Percentiles rank a stretch among this genome's conserved stretches.
These are phyloP conservation scores for Cochliopodium minus DNA, from an alignment of 208 protist species.

Conservation along the genomic window DNA sequence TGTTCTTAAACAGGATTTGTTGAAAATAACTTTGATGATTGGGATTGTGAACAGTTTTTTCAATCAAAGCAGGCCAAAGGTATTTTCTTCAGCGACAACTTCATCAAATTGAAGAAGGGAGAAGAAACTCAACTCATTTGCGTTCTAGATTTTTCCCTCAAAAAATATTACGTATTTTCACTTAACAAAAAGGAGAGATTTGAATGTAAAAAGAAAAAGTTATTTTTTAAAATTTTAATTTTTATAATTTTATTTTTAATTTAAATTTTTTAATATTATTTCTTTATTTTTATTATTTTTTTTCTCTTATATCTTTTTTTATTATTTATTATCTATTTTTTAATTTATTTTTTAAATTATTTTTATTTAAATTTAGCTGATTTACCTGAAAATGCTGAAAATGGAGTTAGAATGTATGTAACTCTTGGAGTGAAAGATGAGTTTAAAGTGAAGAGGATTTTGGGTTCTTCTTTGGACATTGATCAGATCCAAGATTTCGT, in stretches of 20 bases:
- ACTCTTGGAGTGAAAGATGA: too few species aligned
- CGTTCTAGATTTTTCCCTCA: neutral
- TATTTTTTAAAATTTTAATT: conserved; percentile 6
- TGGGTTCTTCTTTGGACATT: too few species aligned
- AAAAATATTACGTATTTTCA: conserved; percentile 1
- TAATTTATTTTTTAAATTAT: neutral
- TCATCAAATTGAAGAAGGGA: neutral
- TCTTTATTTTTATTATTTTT: conserved; percentile 3
- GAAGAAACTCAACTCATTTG: neutral
- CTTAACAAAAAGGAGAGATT: neutral
- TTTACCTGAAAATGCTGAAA: too few species aligned
- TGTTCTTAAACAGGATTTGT: neutral
- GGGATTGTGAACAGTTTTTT: neutral
- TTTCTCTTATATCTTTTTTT: neutral
- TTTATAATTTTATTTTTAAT: conserved; percentile 4
- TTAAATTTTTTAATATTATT: conserved; percentile 5
- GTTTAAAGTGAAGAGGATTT: too few species aligned
- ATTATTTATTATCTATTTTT: conserved; percentile 4
- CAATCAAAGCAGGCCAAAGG: too few species aligned
- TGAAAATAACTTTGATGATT: neutral
- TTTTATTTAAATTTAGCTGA: too few species aligned
- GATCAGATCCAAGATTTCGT: too few species aligned
- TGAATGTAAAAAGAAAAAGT: neutral
- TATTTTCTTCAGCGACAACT: neutral
- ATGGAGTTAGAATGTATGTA: too few species aligned